Evolutionary conservation across 139 green algal species (phyloP).

Genomic region (Ulvella scutata): DNA sequence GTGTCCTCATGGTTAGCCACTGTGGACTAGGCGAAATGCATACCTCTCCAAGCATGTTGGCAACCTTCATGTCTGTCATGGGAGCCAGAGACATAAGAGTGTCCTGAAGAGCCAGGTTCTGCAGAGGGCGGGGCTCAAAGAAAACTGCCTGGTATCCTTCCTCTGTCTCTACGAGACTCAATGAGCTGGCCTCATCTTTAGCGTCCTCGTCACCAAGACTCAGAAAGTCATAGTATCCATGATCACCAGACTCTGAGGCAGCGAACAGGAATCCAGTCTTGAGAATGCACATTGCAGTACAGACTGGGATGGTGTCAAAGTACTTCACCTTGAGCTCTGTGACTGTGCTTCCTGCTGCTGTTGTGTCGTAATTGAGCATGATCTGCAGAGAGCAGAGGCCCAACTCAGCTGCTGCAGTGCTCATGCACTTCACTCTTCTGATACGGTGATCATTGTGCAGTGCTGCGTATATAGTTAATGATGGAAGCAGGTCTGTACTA

Average conservation of each 20-base stretch:
- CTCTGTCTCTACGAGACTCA: slow-evolving; percentile 46
- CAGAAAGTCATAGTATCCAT: slow-evolving; percentile 93
- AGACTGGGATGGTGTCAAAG: slow-evolving; percentile 90
- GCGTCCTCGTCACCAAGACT: slow-evolving; percentile 73
- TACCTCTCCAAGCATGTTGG: slow-evolving; percentile 64
- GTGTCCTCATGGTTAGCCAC: no score
- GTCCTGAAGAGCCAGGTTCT: slow-evolving; percentile 84
- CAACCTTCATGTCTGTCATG: slow-evolving; percentile 83
- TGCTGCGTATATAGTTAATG: no score
- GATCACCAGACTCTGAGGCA: slow-evolving; percentile 89
- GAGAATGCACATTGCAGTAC: slow-evolving; percentile 71
- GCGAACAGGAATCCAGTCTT: slow-evolving; percentile 94
- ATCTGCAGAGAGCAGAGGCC: no score
- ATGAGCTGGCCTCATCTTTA: slow-evolving; percentile 58
- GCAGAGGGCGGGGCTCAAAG: slow-evolving; percentile 75
- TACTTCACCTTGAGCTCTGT: slow-evolving; percentile 87
- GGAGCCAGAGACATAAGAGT: slow-evolving; percentile 71
- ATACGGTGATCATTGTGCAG: no score
- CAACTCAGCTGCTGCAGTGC: no score
- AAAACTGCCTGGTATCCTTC: slow-evolving; percentile 80
- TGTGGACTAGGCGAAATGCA: slow-evolving; percentile 7
- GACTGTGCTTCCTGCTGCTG: slow-evolving; percentile 37
- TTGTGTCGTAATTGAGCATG: slow-evolving; percentile 46
- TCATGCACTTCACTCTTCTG: no score
- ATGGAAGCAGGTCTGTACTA: no score